phyloP scores from a whole-genome alignment of 768 basidiomycete genomes.

The Rubroboletus pulcherrimus region DNA sequence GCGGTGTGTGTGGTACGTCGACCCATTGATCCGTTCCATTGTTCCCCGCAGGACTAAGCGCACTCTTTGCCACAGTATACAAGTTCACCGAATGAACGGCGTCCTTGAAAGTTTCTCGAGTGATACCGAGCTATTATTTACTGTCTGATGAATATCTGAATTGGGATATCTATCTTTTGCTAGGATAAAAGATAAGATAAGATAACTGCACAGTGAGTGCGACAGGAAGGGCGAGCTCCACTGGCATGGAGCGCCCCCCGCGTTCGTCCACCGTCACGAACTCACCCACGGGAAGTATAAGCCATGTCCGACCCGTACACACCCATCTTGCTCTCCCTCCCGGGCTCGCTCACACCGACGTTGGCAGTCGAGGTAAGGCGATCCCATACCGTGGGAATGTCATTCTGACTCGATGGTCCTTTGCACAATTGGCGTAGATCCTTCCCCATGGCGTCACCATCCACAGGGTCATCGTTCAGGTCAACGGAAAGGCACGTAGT shows the following conservation, averaged over 20 bases:
- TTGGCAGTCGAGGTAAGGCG: constrained; percentile 59
- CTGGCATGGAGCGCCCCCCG: no score
- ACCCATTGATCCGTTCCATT: background rate
- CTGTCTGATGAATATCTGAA: background rate
- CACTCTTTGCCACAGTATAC: constrained; percentile 18
- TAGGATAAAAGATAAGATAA: constrained; percentile 9
- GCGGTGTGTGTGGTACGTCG: constrained; percentile 73
- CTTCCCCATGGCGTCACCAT: constrained; percentile 66
- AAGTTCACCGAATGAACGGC: constrained; percentile 24
- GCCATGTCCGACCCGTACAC: constrained; percentile 41
- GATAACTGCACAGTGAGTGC: background rate
- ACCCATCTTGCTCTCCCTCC: constrained; percentile 52
- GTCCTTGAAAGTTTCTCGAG: background rate
- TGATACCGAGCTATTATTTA: background rate
- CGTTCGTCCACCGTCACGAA: background rate
- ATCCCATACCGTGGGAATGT: constrained; percentile 5
- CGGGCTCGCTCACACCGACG: constrained; percentile 48
- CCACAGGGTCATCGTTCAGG: constrained; percentile 63
- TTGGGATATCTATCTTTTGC: background rate
- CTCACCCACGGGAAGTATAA: no score
- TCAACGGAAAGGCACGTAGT: constrained; percentile 53
- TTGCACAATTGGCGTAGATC: constrained; percentile 37
- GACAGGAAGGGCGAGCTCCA: background rate
- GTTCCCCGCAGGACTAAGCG: background rate
- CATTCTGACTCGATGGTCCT: background rate